These are phyloP conservation scores for Pelargonium nanum DNA, from an alignment of 345 rosid species.

Conservation along the genomic window DNA sequence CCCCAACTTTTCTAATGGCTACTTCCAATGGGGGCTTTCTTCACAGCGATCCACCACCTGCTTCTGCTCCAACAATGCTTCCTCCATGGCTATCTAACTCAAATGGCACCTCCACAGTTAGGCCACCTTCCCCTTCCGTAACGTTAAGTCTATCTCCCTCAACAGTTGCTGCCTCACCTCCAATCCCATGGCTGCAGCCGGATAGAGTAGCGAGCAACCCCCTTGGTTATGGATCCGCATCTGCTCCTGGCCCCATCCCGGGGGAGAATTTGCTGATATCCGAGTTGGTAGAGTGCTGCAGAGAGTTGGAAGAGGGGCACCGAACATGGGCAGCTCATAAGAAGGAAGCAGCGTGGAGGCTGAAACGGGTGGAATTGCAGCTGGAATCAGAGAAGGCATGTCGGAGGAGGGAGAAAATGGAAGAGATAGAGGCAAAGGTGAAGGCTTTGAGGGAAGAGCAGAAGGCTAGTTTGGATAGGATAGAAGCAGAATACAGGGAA, in stretches of 20 bases:
- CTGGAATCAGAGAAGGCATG: conserved; percentile 79
- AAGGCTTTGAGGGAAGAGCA: conserved; percentile 87
- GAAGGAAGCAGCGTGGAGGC: conserved; percentile 94
- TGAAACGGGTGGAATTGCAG: conserved; percentile 83
- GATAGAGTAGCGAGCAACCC: conserved; percentile 44
- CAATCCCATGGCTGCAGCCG: conserved; percentile 83
- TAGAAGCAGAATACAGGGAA: conserved; percentile 73
- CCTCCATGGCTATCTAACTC: conserved; percentile 90
- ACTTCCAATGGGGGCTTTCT: conserved; percentile 59
- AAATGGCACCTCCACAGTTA: conserved; percentile 33
- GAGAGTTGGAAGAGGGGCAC: conserved; percentile 88
- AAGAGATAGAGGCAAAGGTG: conserved; percentile 75
- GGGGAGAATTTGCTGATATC: conserved; percentile 49
- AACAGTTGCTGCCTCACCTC: conserved; percentile 51
- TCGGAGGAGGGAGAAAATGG: conserved; percentile 72
- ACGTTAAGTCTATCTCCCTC: conserved; percentile 78
- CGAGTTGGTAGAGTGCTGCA: conserved; percentile 79
- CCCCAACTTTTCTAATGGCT: conserved; percentile 55
- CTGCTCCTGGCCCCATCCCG: conserved; percentile 28
- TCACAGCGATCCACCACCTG: conserved; percentile 36
- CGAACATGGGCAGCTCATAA: conserved; percentile 70
- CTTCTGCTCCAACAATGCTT: conserved; percentile 41
- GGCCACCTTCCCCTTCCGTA: conserved; percentile 68
- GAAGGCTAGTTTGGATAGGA: conserved; percentile 51
- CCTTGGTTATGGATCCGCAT: conserved; percentile 38